phyloP scores from a whole-genome alignment of 495 filamentous ascomycete genomes.

The Aspergillus bertholletiae region DNA sequence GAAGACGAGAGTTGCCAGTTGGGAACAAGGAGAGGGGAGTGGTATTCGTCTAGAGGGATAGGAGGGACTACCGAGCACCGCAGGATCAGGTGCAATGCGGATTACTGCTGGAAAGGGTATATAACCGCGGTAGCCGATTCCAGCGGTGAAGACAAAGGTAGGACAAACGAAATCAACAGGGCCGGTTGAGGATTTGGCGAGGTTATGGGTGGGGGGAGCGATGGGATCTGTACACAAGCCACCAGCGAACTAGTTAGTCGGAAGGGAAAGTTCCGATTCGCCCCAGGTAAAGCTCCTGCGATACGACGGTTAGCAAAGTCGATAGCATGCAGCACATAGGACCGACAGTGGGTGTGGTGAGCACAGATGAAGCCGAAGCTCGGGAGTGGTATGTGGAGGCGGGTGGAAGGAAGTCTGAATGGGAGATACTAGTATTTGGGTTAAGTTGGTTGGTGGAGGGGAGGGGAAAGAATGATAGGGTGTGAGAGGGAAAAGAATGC shows the following conservation, averaged over 20 bases:
- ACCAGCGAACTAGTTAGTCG: slow-evolving; percentile 18
- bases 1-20: neutral
- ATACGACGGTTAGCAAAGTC: slow-evolving; percentile 13
- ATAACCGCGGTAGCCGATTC: neutral
- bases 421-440: slow-evolving; percentile 3
- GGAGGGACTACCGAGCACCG: neutral
- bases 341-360: neutral
- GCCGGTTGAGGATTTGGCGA: slow-evolving; percentile 8
- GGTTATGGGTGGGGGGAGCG: slow-evolving; percentile 13
- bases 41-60: neutral
- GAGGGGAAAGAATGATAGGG: slow-evolving; percentile 13
- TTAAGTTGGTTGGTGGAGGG: neutral
- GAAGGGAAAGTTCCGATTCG: slow-evolving; percentile 26
- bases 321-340: neutral
- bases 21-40: neutral
- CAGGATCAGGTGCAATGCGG: neutral
- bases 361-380: neutral
- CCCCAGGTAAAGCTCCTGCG: slow-evolving; percentile 11
- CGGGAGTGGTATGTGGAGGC: neutral
- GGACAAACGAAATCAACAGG: neutral
- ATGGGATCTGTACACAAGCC: slow-evolving; percentile 11
- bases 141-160: neutral
- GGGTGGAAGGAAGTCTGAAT: neutral
- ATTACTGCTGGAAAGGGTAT: neutral
- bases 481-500: slow-evolving; percentile 26